Base-by-base conservation (phyloP, 768 basidiomycete genomes). In the Butyriboletus loyo region DNA sequence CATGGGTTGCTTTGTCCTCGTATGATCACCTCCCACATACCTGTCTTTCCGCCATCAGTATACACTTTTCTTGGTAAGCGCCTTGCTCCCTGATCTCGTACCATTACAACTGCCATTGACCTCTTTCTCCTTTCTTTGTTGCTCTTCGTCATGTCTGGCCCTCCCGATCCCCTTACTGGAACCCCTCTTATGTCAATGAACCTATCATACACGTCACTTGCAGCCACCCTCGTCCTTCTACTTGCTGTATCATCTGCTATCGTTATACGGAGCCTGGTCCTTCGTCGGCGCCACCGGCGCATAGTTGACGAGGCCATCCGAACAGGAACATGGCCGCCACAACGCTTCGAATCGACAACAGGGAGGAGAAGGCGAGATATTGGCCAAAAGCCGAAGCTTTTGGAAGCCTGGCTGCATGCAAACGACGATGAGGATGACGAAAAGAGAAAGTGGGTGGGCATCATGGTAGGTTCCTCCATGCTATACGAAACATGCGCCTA, bases 181-280 rank as follows among this genome's bases (percentile, higher is more conserved):
- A 37, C 54, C 1, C 4, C 38, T 2, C 24, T 58, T 27, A 4
- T 42, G 0, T 45, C 66, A 2, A 9, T 49, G 36, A 44, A 60
- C 17, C 27, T 48, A n/a, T 69, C 67, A 0, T 73, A 62, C 59
- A 77, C 78, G 5, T 78, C 80, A 55, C 74, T 81, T 44, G 17
- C 50, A 74, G 85, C 86, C 3, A 87, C 86, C 2, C 78, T 87
- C 46, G 77, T 87, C 53, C 79, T 87, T 21, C 78, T 88, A 19
- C 77, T 87, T 22, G 73, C 75, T 36, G 80, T 88, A n/a, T 85
- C 84, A 9, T 79, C 79, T 3, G 83, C 83, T 13, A 85, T 87
- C 62, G 78, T 87, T 54, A 57, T 80, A 41, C 83, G 86, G 32
- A 86, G 84, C 21, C 75, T 86, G 52, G 55, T 86, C 36, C 73